Base-by-base conservation (phyloP, 345 rosid genomes). In the Clausena lansium region DNA sequence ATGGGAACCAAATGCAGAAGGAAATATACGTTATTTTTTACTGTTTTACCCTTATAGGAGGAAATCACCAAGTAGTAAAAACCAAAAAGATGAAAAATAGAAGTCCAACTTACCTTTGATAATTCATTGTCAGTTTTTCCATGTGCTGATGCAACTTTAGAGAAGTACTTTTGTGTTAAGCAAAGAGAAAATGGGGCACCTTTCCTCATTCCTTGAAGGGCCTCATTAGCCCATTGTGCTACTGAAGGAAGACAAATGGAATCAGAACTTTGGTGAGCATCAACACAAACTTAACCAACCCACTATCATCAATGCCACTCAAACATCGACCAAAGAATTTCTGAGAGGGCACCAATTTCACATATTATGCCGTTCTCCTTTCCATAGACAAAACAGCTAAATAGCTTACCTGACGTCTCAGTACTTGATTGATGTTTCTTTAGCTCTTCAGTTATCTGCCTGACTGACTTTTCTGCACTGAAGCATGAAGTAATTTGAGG, bases 151-250 rank as follows among this genome's bases (percentile, higher is more conserved):
- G 93, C 90, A 81, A 95, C 97, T 84, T 77, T 86, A 9, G 97
- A 89, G 88, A 92, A 93, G 76, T 91, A 87, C 35, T 80, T 85
- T 22, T 88, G 86, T 28, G 98, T 91, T 79, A 93, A 85, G 90
- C 84, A 81, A 52, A 95, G 99, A 83, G 99, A 93, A 83, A 95
- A 95, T 4, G 99, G 98, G 36, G 97, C 97, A 47, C 94, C 98
- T 85, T 90, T 93, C 67, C 76, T 89, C 73, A 93, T 82, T 69
- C 93, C 96, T 83, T 92, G 91, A 75, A 92, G 89, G 78, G 98
- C 96, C 67, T 95, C 96, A 19, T 78, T 89, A 65, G 97, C 97
- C 99, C 98, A 95, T 79, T 91, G 90, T 19, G 50, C 86, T 77
- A 93, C 98, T 95, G 82, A 36, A 78, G 68, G 54, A 24, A 79